phyloP scores from a whole-genome alignment of 306 rosid species.

The Glycine latifolia region DNA sequence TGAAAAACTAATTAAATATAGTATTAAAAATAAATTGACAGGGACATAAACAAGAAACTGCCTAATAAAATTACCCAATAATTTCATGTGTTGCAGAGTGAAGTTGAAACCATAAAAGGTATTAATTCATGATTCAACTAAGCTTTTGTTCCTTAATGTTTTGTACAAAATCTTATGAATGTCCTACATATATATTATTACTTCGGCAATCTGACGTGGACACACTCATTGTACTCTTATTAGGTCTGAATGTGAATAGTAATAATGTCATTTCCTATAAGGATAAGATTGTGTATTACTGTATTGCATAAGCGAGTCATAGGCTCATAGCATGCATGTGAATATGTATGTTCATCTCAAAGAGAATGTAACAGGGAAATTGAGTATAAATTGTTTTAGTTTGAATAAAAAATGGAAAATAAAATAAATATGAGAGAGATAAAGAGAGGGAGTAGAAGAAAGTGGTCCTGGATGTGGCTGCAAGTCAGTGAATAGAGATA shows the following conservation, averaged over 20 bases:
- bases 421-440: not conserved
- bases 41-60: no score
- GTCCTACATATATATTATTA: not conserved
- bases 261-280: slow-evolving; percentile 20
- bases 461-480: not conserved
- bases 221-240: not conserved
- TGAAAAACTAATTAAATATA: no score
- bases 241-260: not conserved
- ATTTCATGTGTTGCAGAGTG: not conserved
- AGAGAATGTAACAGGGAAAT: slow-evolving; percentile 21
- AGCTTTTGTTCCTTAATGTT: not conserved
- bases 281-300: not conserved
- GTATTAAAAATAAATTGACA: no score
- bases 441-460: not conserved
- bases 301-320: not conserved
- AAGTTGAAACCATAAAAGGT: not conserved
- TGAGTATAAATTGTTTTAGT: not conserved
- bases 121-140: not conserved
- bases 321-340: slow-evolving; percentile 7
- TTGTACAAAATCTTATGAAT: not conserved
- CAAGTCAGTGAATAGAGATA: not conserved
- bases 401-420: no score
- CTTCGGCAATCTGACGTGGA: no score
- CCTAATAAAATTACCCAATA: no score
- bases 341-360: not conserved